phyloP scores from a whole-genome alignment of 2,329 filamentous ascomycete species.

The Aspergillus sp. region DNA sequence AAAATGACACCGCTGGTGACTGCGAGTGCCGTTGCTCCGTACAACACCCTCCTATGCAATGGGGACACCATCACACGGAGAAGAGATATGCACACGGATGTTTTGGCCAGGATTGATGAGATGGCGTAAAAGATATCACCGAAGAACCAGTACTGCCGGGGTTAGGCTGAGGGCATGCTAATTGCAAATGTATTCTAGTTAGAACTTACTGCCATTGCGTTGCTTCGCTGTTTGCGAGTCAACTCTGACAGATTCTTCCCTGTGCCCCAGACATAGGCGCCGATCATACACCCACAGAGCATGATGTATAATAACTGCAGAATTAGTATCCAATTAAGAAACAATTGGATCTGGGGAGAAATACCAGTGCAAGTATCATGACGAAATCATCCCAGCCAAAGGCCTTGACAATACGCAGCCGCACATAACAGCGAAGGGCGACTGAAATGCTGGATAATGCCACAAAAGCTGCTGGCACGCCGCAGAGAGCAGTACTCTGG shows the following conservation, averaged over 20 bases:
- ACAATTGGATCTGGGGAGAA: background rate
- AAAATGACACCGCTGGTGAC: conserved; percentile 44
- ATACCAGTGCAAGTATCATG: conserved; percentile 33
- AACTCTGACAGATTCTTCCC: conserved; percentile 19
- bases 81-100: conserved; percentile 51
- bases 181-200: background rate
- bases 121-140: conserved; percentile 51
- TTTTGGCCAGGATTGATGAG: conserved; percentile 45
- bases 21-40: conserved; percentile 41
- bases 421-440: conserved; percentile 42
- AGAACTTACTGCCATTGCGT: conserved; percentile 18
- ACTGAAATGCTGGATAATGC: conserved; percentile 40
- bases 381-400: conserved; percentile 37
- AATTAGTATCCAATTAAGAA: background rate
- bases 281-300: conserved; percentile 22
- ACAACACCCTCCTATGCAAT: conserved; percentile 47
- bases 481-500: conserved; percentile 12
- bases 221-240: conserved; percentile 7
- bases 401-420: conserved; percentile 39
- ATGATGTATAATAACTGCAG: conserved; percentile 21
- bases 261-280: conserved; percentile 23
- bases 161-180: background rate
- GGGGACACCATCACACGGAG: conserved; percentile 46
- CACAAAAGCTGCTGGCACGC: conserved; percentile 38
- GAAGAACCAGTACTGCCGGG: conserved; percentile 44